Evolutionary conservation across 495 filamentous ascomycete species (phyloP).

Genomic region (Schizothecium vesticola): DNA sequence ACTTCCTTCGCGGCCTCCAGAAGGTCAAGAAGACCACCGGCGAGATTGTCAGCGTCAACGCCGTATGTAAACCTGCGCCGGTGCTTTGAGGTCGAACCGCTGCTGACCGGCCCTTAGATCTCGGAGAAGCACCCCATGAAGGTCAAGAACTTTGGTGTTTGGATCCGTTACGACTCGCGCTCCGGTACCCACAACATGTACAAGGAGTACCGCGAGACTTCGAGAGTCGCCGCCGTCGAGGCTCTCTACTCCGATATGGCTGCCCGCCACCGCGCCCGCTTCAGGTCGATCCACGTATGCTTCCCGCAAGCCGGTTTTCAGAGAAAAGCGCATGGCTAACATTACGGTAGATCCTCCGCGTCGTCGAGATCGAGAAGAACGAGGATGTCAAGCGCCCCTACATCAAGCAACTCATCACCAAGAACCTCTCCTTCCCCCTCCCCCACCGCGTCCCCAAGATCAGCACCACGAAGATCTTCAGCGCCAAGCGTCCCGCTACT

Average conservation of each 20-base stretch:
- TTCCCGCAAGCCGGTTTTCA: neutral
- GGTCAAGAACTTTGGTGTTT: conserved; percentile 99
- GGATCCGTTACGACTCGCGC: conserved; percentile 99
- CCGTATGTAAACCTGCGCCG: conserved; percentile 55
- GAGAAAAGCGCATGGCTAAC: conserved; percentile 20
- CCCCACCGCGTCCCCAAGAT: conserved; percentile 86
- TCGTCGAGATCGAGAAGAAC: conserved; percentile 90
- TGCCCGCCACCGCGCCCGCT: conserved; percentile 93
- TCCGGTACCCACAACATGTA: conserved; percentile 99
- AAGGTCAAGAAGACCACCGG: conserved; percentile 99
- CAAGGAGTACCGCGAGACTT: conserved; percentile 99
- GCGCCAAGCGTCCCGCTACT: conserved; percentile 84
- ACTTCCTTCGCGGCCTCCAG: conserved; percentile 96
- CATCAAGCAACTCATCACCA: conserved; percentile 94
- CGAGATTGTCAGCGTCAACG: conserved; percentile 95
- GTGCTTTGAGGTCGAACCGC: conserved; percentile 4
- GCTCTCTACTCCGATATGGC: conserved; percentile 99
- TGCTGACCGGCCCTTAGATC: conserved; percentile 55
- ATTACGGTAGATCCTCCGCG: conserved; percentile 78
- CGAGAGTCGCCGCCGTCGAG: conserved; percentile 88
- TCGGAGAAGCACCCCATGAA: conserved; percentile 95
- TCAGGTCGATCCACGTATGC: conserved; percentile 96
- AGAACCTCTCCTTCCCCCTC: conserved; percentile 96
- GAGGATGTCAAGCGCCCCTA: conserved; percentile 94
- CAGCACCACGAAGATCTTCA: conserved; percentile 79